These are phyloP conservation scores for Lobosporangium transversale DNA, from an alignment of 192 early-diverging fungal species.

Conservation along the genomic window DNA sequence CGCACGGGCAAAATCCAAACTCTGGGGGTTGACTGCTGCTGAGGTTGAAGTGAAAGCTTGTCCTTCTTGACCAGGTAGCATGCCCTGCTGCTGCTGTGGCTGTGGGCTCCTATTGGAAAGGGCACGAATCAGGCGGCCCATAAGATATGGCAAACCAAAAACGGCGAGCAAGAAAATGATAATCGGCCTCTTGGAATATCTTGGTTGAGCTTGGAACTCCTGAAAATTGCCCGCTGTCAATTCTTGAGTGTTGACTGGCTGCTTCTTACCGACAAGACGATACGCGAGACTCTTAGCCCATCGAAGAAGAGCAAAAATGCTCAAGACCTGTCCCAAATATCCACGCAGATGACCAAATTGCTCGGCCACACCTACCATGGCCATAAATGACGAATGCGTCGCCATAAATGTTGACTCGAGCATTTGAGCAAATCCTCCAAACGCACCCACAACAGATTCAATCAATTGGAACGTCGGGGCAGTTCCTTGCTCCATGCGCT, in stretches of 20 bases:
- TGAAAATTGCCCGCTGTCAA: constrained; percentile 80
- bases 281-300: constrained; percentile 73
- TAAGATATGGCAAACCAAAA: constrained; percentile 91
- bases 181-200: constrained; percentile 71
- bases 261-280: constrained; percentile 70
- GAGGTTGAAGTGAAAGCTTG: constrained; percentile 16
- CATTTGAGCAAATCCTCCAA: constrained; percentile 98
- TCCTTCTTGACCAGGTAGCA: constrained; percentile 47
- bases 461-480: constrained; percentile 93
- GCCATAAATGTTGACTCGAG: constrained; percentile 98
- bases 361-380: constrained; percentile 98
- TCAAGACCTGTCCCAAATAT: constrained; percentile 87
- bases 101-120: constrained; percentile 63
- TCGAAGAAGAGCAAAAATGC: constrained; percentile 80
- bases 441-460: constrained; percentile 93
- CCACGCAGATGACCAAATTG: constrained; percentile 92
- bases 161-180: constrained; percentile 87
- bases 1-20: constrained; percentile 89
- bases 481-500: constrained; percentile 89
- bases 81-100: constrained; percentile 53
- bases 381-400: constrained; percentile 92
- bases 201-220: constrained; percentile 71
- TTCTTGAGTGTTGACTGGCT: constrained; percentile 76
- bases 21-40: constrained; percentile 55
- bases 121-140: constrained; percentile 86